Percentiles rank a stretch among this genome's conserved stretches.
These are phyloP conservation scores for Arthrobotrys conoides DNA, from an alignment of 2,329 filamentous ascomycete species.

Conservation along the genomic window DNA sequence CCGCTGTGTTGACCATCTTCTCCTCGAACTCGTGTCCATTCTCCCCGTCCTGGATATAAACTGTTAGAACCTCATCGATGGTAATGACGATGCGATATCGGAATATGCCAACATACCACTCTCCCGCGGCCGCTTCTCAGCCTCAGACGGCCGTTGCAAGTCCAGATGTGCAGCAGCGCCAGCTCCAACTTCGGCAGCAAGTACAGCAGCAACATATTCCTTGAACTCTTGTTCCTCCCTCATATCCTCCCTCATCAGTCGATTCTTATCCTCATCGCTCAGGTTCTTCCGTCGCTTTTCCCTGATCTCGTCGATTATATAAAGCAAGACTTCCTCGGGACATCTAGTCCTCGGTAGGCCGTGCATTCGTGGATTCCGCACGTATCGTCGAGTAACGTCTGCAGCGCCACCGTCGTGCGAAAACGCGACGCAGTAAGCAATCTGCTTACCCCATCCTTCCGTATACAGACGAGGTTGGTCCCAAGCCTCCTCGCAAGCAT, in stretches of 20 bases:
- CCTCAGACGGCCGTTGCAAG: constrained; percentile 45
- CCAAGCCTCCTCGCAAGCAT: constrained; percentile 94
- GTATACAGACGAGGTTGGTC: constrained; percentile 93
- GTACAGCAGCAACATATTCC: constrained; percentile 79
- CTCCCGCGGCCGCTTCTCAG: constrained; percentile 62
- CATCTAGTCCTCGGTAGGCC: constrained; percentile 82
- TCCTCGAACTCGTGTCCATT: constrained; percentile 63
- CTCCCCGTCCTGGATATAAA: constrained; percentile 61
- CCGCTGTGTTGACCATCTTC: constrained; percentile 62
- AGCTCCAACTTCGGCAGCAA: constrained; percentile 69
- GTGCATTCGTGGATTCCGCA: constrained; percentile 78
- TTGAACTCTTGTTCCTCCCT: constrained; percentile 82
- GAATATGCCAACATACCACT: constrained; percentile 62
- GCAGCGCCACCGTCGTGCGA: constrained; percentile 82
- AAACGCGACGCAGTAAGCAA: constrained; percentile 97
- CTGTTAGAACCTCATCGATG: constrained; percentile 53
- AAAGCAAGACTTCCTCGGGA: constrained; percentile 89
- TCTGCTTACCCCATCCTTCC: constrained; percentile 95
- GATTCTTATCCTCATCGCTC: constrained; percentile 86
- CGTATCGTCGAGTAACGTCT: constrained; percentile 77
- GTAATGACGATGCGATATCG: constrained; percentile 13
- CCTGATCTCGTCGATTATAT: constrained; percentile 93
- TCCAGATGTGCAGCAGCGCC: constrained; percentile 56
- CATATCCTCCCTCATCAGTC: constrained; percentile 83
- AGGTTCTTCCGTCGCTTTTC: constrained; percentile 85